Base-by-base conservation (phyloP, 164 flowering plant species). In the Houttuynia cordata region DNA sequence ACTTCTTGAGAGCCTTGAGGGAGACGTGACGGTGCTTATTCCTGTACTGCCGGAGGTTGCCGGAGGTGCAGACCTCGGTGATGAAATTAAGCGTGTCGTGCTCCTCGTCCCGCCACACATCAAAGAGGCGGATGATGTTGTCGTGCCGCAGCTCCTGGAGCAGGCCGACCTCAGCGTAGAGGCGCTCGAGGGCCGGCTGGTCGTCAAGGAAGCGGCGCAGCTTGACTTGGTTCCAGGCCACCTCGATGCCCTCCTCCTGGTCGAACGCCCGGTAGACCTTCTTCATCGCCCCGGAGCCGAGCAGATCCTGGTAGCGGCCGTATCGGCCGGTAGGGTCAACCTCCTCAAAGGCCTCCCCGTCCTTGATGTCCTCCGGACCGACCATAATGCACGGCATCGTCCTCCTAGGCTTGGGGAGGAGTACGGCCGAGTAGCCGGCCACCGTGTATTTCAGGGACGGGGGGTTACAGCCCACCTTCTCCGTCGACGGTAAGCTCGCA, bases 171-270 rank as follows among this genome's bases (percentile, higher is more conserved):
- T 86, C 90, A 0, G 83, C 71, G 60, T 64, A 60, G 24, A 86
- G 76, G n/a, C 87, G 67, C 13, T 75, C 71, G 23, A 84, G 68
- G 56, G 77, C 64, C 19, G 67, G 51, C 3, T 71, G 70, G 63
- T 85, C 87, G 5, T 75, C 71, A 25, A 63, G 55, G 63, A 83
- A 86, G 23, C 71, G 74, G 54, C 71, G 58, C 45, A 89, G 71
- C 18, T 59, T 51, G 7, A 87, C 90, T 39, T 85, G 88, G 62
- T 83, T 84, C 96, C 96, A 88, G 0, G 96, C 96, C n/a, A 88
- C 89, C 60, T 86, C 96, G 62, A 72, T 81, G 1, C 91, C 96
- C 71, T 86, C 93, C 60, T 79, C 79, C 56, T 84, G 93, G 73
- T 88, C 96, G 66, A 88, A 88, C 12, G 80, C 96, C 37, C 91